Percentiles rank a stretch among this genome's conserved stretches.
Evolutionary conservation across 345 rosid genomes (phyloP).

Genomic region (Arabis hirsuta): DNA sequence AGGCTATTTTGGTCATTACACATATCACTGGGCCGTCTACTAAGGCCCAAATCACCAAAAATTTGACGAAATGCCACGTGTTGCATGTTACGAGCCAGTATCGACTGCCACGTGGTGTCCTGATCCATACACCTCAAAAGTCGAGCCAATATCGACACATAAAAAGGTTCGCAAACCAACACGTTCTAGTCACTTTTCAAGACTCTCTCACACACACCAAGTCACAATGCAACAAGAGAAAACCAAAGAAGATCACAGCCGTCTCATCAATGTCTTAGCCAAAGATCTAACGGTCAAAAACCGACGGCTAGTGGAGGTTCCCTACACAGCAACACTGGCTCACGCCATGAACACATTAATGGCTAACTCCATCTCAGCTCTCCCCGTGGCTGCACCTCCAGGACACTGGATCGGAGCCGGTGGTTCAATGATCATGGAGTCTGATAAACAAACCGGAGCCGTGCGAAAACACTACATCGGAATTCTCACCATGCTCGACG

Average conservation of each 20-base stretch:
- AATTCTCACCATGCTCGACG: conserved; percentile 83
- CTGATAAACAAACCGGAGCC: conserved; percentile 74
- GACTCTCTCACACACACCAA: neutral
- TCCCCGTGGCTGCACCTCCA: conserved; percentile 84
- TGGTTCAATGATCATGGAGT: conserved; percentile 91
- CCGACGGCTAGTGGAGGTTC: conserved; percentile 70
- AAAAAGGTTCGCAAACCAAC: conserved; percentile 18
- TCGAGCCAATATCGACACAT: conserved; percentile 26
- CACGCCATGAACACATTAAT: conserved; percentile 74
- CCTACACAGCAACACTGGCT: conserved; percentile 69
- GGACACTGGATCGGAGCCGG: conserved; percentile 94
- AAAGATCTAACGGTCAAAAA: conserved; percentile 53
- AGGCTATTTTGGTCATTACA: conserved; percentile 4
- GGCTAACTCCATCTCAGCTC: conserved; percentile 68
- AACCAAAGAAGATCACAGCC: conserved; percentile 38
- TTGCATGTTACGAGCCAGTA: conserved; percentile 30
- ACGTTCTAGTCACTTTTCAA: conserved; percentile 15
- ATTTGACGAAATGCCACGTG: conserved; percentile 4
- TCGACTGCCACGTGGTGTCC: conserved; percentile 34
- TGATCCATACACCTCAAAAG: conserved; percentile 26
- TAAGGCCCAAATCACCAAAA: conserved; percentile 21
- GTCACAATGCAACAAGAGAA: conserved; percentile 42
- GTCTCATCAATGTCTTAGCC: conserved; percentile 37
- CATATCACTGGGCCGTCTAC: neutral
- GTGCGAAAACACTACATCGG: conserved; percentile 86